A percentile compares a stretch with the other conserved stretches of the same genome.
These are phyloP conservation scores for Paramyrothecium roridum DNA, from an alignment of 2,329 filamentous ascomycete species.

Conservation along the genomic window DNA sequence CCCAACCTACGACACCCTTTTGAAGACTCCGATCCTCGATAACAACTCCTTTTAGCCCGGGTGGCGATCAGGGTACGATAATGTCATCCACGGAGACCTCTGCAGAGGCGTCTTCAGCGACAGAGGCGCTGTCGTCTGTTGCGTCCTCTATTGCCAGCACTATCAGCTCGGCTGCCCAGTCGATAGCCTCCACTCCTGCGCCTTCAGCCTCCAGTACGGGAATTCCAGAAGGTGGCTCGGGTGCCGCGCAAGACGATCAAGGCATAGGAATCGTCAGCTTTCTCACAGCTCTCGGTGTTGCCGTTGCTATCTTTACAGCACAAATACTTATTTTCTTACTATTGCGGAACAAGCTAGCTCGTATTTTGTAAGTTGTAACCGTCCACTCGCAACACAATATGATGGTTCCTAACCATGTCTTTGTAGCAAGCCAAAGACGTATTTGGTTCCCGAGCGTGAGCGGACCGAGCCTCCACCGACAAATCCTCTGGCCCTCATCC, in stretches of 20 bases:
- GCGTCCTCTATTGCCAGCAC: conserved; percentile 10
- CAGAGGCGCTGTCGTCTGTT: conserved; percentile 13
- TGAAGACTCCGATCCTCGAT: not conserved
- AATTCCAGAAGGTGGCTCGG: conserved; percentile 1
- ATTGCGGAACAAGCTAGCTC: conserved; percentile 71
- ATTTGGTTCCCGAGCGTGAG: conserved; percentile 80
- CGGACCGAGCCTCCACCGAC: conserved; percentile 71
- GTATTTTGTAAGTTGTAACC: conserved; percentile 68
- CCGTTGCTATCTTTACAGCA: conserved; percentile 59
- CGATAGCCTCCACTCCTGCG: conserved; percentile 4
- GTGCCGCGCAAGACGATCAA: conserved; percentile 39
- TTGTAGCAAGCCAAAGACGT: conserved; percentile 74
- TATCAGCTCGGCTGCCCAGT: conserved; percentile 3
- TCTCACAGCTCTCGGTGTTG: conserved; percentile 60
- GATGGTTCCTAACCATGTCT: not conserved
- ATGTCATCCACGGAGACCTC: conserved; percentile 7
- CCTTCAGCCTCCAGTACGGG: not conserved
- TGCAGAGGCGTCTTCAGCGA: conserved; percentile 12
- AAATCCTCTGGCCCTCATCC: conserved; percentile 47
- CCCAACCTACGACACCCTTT: not conserved
- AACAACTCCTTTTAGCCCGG: not conserved
- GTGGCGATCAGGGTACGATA: not conserved
- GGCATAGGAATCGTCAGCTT: conserved; percentile 44
- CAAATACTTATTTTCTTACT: conserved; percentile 71
- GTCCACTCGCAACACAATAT: not conserved